Conservation (phyloP, 176 grass and related monocot species). For the Tillandsia leiboldiana region DNA sequence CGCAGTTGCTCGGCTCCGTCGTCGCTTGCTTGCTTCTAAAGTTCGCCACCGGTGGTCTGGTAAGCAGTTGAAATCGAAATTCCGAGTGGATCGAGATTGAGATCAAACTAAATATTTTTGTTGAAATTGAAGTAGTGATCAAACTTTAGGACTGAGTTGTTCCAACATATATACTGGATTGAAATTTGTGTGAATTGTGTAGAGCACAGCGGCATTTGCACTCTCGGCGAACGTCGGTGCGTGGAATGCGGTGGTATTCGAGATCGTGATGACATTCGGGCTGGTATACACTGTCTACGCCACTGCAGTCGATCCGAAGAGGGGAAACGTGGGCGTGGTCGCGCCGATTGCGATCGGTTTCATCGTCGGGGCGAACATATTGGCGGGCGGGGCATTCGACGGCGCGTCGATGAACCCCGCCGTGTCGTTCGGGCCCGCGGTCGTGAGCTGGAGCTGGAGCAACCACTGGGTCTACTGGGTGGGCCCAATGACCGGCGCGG, state of each 20-base stretch:
- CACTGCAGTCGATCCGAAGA: constrained; percentile 58
- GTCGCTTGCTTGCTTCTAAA: constrained; percentile 65
- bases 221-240: constrained; percentile 47
- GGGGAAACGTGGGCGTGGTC: constrained; percentile 40
- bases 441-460: constrained; percentile 53
- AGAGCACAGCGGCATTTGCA: constrained; percentile 46
- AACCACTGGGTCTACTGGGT: constrained; percentile 84
- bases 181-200: background rate
- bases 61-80: background rate
- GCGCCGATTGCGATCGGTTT: constrained; percentile 70
- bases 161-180: background rate
- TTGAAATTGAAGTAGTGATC: no score
- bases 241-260: constrained; percentile 54
- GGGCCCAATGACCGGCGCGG: constrained; percentile 53
- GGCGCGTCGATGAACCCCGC: constrained; percentile 82
- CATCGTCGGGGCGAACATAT: constrained; percentile 73
- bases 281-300: constrained; percentile 83
- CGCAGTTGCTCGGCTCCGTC: constrained; percentile 70
- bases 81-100: constrained; percentile 5
- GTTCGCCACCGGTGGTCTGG: constrained; percentile 47
- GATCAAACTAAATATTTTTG: constrained; percentile 6
- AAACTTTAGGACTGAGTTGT: no score
- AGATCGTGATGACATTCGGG: constrained; percentile 85
- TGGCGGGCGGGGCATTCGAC: constrained; percentile 67
- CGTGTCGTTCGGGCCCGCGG: constrained; percentile 60